These are phyloP conservation scores for Hyaloraphidium curvatum DNA, from an alignment of 192 early-diverging fungal species.

Conservation along the genomic window DNA sequence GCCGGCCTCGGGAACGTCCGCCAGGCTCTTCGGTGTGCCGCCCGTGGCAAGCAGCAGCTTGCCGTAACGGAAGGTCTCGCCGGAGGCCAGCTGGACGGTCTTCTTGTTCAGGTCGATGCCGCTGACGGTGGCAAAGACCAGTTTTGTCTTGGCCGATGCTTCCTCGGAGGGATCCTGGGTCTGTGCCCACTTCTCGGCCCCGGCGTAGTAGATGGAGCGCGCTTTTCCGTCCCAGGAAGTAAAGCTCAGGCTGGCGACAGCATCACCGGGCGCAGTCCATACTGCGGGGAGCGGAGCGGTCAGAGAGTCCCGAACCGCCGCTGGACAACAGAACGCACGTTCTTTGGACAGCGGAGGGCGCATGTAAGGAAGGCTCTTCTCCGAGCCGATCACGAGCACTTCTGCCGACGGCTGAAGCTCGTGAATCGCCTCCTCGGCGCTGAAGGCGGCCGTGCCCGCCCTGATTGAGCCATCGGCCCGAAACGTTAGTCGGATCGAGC, in stretches of 20 bases:
- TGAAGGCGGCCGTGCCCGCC: not conserved
- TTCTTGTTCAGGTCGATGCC: constrained; percentile 9
- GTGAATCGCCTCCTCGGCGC: constrained; percentile 15
- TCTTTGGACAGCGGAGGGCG: constrained; percentile 47
- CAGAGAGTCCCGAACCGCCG: no score
- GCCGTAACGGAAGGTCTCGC: constrained; percentile 26
- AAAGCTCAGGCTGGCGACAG: no score
- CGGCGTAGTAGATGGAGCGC: no score
- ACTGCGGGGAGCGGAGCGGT: no score
- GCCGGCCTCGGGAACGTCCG: not conserved
- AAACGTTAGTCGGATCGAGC: no score
- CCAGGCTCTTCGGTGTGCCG: constrained; percentile 23
- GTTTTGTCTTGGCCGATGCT: not conserved
- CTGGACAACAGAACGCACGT: no score
- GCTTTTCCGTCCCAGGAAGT: no score
- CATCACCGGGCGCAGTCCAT: no score
- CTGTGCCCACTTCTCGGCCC: no score
- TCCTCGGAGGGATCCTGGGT: not conserved
- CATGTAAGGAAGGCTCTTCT: constrained; percentile 13
- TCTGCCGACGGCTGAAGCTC: constrained; percentile 34
- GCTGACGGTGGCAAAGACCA: not conserved
- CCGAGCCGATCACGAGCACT: constrained; percentile 6
- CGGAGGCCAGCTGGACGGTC: constrained; percentile 28
- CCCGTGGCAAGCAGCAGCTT: constrained; percentile 40
- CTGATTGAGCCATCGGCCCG: no score